phyloP scores from a whole-genome alignment of 345 rosid genomes.

The Syzygium oleosum region DNA sequence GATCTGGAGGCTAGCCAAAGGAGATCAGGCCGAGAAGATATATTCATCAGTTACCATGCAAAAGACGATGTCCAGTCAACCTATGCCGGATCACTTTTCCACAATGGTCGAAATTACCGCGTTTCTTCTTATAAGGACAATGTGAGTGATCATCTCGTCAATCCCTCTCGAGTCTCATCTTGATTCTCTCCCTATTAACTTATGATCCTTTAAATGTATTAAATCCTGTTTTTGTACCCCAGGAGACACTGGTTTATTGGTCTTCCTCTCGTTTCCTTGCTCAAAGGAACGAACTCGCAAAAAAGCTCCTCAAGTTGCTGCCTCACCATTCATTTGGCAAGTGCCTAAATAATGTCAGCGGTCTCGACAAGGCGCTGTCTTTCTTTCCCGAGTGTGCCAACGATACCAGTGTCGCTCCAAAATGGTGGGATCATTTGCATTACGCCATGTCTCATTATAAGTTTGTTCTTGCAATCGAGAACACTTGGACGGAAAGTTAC shows the following conservation, averaged over 20 bases:
- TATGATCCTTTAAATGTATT: neutral
- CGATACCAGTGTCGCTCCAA: constrained; percentile 32
- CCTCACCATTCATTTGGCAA: constrained; percentile 90
- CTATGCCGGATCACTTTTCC: constrained; percentile 87
- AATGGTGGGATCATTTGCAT: constrained; percentile 90
- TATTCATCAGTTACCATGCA: constrained; percentile 84
- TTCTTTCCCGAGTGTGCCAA: constrained; percentile 62
- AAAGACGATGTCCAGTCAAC: constrained; percentile 76
- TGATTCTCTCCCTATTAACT: neutral
- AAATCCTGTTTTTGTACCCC: neutral
- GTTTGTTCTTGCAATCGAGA: constrained; percentile 84
- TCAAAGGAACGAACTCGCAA: constrained; percentile 63
- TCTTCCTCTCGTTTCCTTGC: constrained; percentile 87
- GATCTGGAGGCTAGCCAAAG: constrained; percentile 87
- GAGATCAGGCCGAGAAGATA: constrained; percentile 68
- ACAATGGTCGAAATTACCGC: constrained; percentile 68
- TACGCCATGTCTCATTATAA: constrained; percentile 95
- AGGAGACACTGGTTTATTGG: constrained; percentile 84
- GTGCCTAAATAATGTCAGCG: constrained; percentile 86
- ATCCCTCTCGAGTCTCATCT: neutral
- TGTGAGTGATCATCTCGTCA: constrained; percentile 23
- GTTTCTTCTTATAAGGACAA: constrained; percentile 57
- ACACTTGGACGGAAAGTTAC: constrained; percentile 68
- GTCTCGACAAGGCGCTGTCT: constrained; percentile 57
- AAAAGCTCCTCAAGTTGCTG: constrained; percentile 46